phyloP scores from a whole-genome alignment of 108 stramenopile species.

The Aurantiochytrium sp. region DNA sequence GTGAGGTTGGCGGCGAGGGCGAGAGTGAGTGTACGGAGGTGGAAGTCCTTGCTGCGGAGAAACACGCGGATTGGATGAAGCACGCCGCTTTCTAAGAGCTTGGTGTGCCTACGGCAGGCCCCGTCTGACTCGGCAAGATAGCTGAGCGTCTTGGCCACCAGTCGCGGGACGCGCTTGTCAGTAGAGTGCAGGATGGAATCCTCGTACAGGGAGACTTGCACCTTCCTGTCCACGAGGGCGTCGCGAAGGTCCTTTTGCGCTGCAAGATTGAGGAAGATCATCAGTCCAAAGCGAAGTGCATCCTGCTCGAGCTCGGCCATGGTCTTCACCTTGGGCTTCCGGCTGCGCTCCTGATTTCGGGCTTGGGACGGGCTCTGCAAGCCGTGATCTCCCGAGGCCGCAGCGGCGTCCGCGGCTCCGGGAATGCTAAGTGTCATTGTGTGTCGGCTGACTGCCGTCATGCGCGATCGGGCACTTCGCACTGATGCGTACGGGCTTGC shows the following conservation, averaged over 20 bases:
- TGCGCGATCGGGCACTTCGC: too few species aligned
- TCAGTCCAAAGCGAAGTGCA: background rate
- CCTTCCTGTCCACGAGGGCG: background rate
- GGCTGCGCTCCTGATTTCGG: background rate
- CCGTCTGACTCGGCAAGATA: background rate
- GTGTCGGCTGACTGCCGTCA: too few species aligned
- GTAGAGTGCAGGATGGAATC: background rate
- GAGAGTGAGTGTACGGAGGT: background rate
- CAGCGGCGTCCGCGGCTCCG: too few species aligned
- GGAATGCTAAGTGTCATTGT: too few species aligned
- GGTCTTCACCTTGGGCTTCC: background rate
- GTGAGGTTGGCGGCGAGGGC: background rate
- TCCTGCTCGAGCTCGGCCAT: conserved; percentile 8
- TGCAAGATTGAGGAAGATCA: background rate
- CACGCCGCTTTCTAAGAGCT: background rate
- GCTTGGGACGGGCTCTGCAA: background rate
- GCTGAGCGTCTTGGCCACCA: background rate
- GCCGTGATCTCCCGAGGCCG: too few species aligned
- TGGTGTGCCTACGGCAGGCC: background rate
- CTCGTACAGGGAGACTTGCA: background rate
- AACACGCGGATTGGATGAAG: conserved; percentile 1
- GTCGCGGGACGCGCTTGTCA: background rate
- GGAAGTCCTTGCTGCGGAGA: background rate
- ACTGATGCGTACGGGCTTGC: too few species aligned
- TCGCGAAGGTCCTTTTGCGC: background rate